These are phyloP conservation scores for Zygoascus hellenicus DNA, from an alignment of 1,139 yeast species.

Conservation along the genomic window DNA sequence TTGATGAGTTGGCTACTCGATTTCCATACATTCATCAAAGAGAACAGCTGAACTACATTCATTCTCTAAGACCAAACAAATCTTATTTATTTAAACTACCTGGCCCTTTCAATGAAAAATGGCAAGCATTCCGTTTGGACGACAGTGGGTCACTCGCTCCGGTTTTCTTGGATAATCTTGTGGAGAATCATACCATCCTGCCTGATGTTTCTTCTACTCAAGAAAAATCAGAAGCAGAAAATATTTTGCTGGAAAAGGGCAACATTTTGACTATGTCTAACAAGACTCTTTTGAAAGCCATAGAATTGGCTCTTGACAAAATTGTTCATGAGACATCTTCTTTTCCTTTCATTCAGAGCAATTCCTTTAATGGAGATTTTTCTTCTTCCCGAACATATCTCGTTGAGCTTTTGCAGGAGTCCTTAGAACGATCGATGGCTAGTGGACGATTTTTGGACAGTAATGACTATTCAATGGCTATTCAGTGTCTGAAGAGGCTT, in stretches of 20 bases:
- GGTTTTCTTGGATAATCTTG: constrained; percentile 20
- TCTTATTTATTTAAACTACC: constrained; percentile 23
- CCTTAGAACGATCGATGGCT: constrained; percentile 22
- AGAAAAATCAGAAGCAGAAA: neutral
- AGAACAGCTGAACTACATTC: constrained; percentile 18
- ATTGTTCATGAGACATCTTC: constrained; percentile 14
- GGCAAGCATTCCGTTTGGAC: constrained; percentile 34
- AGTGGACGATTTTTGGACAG: constrained; percentile 24
- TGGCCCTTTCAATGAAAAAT: constrained; percentile 28
- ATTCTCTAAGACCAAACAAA: constrained; percentile 24
- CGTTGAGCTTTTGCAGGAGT: constrained; percentile 19
- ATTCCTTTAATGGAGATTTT: neutral
- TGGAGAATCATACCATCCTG: constrained; percentile 15
- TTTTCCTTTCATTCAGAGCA: constrained; percentile 14
- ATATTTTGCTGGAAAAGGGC: neutral
- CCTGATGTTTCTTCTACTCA: neutral
- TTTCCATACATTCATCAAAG: constrained; percentile 27
- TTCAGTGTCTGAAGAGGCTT: constrained; percentile 21
- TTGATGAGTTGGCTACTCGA: constrained; percentile 27
- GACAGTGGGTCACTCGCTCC: constrained; percentile 28
- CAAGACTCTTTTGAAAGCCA: constrained; percentile 13
- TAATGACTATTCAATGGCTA: constrained; percentile 24
- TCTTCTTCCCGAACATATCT: constrained; percentile 14
- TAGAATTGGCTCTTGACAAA: constrained; percentile 15
- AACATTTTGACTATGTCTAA: constrained; percentile 13